Conservation (phyloP, 129 eudicot species). For the Arctium minus region DNA sequence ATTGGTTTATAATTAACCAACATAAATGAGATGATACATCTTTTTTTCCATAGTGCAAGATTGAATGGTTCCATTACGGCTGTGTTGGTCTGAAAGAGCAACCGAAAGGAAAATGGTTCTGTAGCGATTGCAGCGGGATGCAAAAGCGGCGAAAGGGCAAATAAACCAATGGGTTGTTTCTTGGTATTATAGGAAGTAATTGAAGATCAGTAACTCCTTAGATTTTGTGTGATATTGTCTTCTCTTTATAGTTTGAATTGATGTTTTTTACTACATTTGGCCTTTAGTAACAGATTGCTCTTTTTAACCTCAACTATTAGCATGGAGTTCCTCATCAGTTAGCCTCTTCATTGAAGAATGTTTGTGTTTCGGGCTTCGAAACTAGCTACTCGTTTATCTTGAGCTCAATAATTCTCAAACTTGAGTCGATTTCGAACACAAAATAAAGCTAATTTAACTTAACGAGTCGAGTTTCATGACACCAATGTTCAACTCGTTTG, state of each 20-base stretch:
- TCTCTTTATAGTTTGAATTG: background rate
- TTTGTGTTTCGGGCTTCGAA: background rate
- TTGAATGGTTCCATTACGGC: constrained; percentile 90
- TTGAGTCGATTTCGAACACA: background rate
- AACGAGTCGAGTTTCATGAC: too few species aligned
- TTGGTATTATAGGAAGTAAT: constrained; percentile 16
- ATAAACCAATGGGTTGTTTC: background rate
- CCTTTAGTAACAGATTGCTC: background rate
- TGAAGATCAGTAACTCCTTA: constrained; percentile 2
- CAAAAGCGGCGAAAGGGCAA: constrained; percentile 70
- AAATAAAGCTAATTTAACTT: background rate
- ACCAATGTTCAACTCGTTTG: too few species aligned
- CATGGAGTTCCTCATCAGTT: background rate
- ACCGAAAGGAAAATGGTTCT: constrained; percentile 93
- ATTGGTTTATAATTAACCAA: background rate
- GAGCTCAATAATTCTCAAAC: background rate
- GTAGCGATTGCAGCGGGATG: constrained; percentile 59
- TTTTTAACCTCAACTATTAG: background rate
- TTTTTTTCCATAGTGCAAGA: constrained; percentile 69
- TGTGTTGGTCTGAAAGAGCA: constrained; percentile 78
- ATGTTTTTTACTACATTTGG: background rate
- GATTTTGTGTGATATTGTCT: background rate
- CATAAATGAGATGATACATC: background rate
- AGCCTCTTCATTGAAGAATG: background rate
- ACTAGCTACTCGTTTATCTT: background rate